These are phyloP conservation scores for Sparassis latifolia DNA, from an alignment of 1,284 basidiomycete species.

Conservation along the genomic window DNA sequence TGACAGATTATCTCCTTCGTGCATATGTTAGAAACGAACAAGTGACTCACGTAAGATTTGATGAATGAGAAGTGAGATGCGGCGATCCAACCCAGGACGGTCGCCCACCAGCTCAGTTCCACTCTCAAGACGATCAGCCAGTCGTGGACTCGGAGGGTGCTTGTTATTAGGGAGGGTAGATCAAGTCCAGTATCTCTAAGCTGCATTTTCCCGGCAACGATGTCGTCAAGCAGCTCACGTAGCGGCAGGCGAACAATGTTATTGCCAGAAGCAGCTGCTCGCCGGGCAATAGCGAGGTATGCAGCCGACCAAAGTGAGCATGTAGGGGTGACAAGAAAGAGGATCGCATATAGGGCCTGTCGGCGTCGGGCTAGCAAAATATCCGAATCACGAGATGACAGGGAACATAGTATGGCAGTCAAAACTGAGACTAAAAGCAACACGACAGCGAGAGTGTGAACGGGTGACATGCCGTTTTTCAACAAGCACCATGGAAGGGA, in stretches of 20 bases:
- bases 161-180: slow-evolving; percentile 1
- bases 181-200: slow-evolving; percentile 1
- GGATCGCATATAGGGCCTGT: slow-evolving; percentile 1
- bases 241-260: slow-evolving; percentile 1
- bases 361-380: too few species aligned
- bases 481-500: too few species aligned
- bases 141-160: neutral
- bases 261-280: neutral
- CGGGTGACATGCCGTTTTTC: too few species aligned
- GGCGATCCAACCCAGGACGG: slow-evolving; percentile 1
- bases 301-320: slow-evolving; percentile 4
- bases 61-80: slow-evolving; percentile 2
- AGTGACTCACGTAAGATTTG: neutral
- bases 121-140: slow-evolving; percentile 1
- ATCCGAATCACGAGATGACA: too few species aligned
- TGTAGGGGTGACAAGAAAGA: slow-evolving; percentile 5
- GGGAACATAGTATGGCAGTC: too few species aligned
- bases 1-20: neutral
- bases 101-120: slow-evolving; percentile 2
- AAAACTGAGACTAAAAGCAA: too few species aligned
- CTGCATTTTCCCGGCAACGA: slow-evolving; percentile 4
- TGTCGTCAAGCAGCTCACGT: slow-evolving; percentile 1
- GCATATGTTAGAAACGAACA: neutral
- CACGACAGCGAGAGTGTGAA: too few species aligned
- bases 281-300: slow-evolving; percentile 1